A percentile compares a stretch with the other conserved stretches of the same genome.
These are phyloP conservation scores for Cryphonectria radicalis DNA, from an alignment of 2,329 filamentous ascomycete species.

Conservation along the genomic window DNA sequence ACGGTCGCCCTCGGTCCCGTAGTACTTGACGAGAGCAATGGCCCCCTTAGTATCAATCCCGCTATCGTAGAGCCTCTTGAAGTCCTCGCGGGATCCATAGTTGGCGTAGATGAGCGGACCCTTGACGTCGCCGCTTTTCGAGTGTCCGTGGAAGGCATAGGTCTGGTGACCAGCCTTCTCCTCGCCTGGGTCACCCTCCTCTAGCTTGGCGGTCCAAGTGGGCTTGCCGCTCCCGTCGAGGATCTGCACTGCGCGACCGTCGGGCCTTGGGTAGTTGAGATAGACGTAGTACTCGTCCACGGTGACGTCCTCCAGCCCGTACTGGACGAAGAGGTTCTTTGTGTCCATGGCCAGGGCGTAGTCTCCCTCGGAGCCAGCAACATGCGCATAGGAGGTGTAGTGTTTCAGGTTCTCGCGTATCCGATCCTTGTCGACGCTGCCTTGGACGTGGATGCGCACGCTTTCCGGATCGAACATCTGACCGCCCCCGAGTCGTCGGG, in stretches of 20 bases:
- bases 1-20: constrained; percentile 72
- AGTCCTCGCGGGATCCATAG: constrained; percentile 86
- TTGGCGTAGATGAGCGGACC: constrained; percentile 92
- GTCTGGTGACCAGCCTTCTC: constrained; percentile 70
- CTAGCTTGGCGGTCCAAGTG: constrained; percentile 78
- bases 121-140: constrained; percentile 81
- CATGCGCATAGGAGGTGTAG: constrained; percentile 82
- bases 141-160: constrained; percentile 84
- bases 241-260: constrained; percentile 81
- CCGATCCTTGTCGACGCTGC: constrained; percentile 68
- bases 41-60: constrained; percentile 77
- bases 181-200: constrained; percentile 76
- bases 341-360: constrained; percentile 85
- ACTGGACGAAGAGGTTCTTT: constrained; percentile 72
- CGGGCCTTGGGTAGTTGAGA: constrained; percentile 82
- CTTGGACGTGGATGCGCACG: constrained; percentile 75
- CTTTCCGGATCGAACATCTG: constrained; percentile 84
- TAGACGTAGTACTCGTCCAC: constrained; percentile 87
- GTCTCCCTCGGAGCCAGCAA: constrained; percentile 94
- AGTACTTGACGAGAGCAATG: constrained; percentile 82
- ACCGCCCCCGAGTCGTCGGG: constrained; percentile 63
- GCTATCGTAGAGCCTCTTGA: constrained; percentile 69
- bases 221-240: constrained; percentile 67
- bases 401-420: constrained; percentile 77
- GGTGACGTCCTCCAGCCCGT: constrained; percentile 74